Conservation (phyloP, 495 filamentous ascomycete species). For the Lentithecium fluviatile region DNA sequence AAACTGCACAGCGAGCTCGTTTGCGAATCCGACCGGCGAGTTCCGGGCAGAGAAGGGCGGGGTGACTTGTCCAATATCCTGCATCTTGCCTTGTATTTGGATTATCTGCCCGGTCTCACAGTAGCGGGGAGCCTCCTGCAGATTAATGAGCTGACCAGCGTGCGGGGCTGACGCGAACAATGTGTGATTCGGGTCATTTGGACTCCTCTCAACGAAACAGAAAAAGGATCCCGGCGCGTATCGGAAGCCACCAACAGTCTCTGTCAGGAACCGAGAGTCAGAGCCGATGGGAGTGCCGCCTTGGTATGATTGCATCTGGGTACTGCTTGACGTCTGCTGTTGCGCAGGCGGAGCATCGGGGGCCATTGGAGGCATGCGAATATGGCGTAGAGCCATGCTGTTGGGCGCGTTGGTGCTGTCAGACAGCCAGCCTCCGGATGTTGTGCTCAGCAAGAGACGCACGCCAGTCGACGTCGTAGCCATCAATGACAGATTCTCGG, state of each 20-base stretch:
- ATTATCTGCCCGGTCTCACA: constrained; percentile 76
- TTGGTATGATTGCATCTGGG: constrained; percentile 36
- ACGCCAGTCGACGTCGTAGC: constrained; percentile 87
- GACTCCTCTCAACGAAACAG: constrained; percentile 62
- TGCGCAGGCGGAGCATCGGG: constrained; percentile 35
- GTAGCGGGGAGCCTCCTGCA: constrained; percentile 46
- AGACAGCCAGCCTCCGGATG: constrained; percentile 66
- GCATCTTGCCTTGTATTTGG: constrained; percentile 63
- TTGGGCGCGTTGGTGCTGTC: constrained; percentile 67
- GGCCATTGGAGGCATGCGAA: constrained; percentile 81
- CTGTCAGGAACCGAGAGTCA: constrained; percentile 32
- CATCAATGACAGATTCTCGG: constrained; percentile 81
- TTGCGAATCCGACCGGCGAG: constrained; percentile 83
- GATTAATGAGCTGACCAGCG: constrained; percentile 68
- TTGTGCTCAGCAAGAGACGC: constrained; percentile 87
- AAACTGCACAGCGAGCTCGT: constrained; percentile 92
- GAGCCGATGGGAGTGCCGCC: constrained; percentile 44
- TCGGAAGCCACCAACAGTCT: constrained; percentile 45
- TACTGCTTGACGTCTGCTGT: constrained; percentile 19
- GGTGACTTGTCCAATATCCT: constrained; percentile 75
- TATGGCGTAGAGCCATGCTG: constrained; percentile 94
- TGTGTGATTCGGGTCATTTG: constrained; percentile 54
- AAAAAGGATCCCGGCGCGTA: constrained; percentile 91
- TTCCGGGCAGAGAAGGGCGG: constrained; percentile 63
- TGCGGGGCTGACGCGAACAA: constrained; percentile 88